Evolutionary conservation across 371 early-diverging fungal genomes (phyloP), one percentile per base, ranked within the genome.

Genomic region (Conidiobolus incongruus): DNA sequence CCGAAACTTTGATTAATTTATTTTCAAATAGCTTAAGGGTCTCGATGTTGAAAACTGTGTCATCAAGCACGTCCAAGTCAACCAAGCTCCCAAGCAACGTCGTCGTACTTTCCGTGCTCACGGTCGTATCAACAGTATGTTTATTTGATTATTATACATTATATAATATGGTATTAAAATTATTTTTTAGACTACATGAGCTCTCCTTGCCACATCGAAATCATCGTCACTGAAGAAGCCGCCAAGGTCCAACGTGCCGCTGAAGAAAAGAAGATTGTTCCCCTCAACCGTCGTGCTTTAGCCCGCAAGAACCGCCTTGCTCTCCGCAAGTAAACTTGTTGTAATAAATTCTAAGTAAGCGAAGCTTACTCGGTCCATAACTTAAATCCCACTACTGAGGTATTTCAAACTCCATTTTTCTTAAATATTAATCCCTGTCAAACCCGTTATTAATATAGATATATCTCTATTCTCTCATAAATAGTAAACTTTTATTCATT

Each of bases 81-180:
- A 93, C 78, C 89, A 88, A 65, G 98, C 99, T 49, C 93, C 93
- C 61, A 90, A 89, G 70, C 87, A 88, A 65, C 87, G 94, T 57
- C 85, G 98, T 60, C 75, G 99, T 63, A 91, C 88, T 39, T 93
- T 83, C 81, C 83, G 98, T 70, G 99, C 99, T 54, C 95, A 96
- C 77, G 99, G 99, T 71, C 80, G 98, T 65, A 87, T 92, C 55
- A 81, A 75, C 61, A 62, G 65, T 65, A 54, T 48, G 57, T 61
- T 7, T n/a, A 35, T 26, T 15, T 32, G 12, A 1, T 33, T n/a
- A 38, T 22, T 21, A 3, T 26, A 0, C 13, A n/a, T 29, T 10
- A 28, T 29, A 23, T 51, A 31, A 33, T 21, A 13, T 44, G 2
- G 2, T 47, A 47, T 38, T 30, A 20, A 35, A 10, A n/a, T 20